Base-by-base conservation (phyloP, 805 yeast genomes). In the Candida wancherniae region DNA sequence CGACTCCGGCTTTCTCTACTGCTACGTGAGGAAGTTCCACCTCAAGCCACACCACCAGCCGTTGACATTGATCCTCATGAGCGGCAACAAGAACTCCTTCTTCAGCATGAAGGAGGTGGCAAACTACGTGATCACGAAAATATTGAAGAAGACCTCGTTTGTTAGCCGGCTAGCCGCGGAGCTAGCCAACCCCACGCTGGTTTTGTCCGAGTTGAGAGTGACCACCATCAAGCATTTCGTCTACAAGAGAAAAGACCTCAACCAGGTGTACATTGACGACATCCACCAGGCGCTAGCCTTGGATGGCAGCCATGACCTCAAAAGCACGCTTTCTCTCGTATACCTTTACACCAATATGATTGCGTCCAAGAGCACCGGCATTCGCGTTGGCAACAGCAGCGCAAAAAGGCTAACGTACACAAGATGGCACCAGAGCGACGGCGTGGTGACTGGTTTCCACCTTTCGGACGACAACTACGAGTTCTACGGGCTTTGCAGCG, bases 1-100 rank as follows among this genome's bases (percentile, higher is more conserved):
- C 50, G 62, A 85, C 2, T 77, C 78, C 41, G 98, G 98, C 7
- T 92, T 88, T 48, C 58, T 90, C 5, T 84, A 92, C 50, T 77
- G 86, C 9, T 85, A 82, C 48, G 82, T 87, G 25, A 78, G 77
- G 35, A 47, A 41, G 16, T 48, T 61, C 20, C 40, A 44, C 13
- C 31, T 61, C 20, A 21, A 35, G 35, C 9, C 44, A 40, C 16
- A 31, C 28, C 19, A 30, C 21, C 14, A 22, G 39, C 62, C 42
- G 33, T 55, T 43, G 51, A 55, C 72, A 3, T 51, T 77, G 9
- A 66, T 73, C 3, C 60, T 78, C 13, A 58, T 77, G 6, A 73
- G 82, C 35, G 80, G 87, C 1, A 85, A 78, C 53, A 83, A 81
- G 51, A 84, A 83, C 47, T 67, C 86, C 2, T 90, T 90, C 48